A percentile compares a stretch with the other conserved stretches of the same genome.
Evolutionary conservation across 2,329 filamentous ascomycete species (phyloP).

Genomic region (Scedosporium apiospermum): DNA sequence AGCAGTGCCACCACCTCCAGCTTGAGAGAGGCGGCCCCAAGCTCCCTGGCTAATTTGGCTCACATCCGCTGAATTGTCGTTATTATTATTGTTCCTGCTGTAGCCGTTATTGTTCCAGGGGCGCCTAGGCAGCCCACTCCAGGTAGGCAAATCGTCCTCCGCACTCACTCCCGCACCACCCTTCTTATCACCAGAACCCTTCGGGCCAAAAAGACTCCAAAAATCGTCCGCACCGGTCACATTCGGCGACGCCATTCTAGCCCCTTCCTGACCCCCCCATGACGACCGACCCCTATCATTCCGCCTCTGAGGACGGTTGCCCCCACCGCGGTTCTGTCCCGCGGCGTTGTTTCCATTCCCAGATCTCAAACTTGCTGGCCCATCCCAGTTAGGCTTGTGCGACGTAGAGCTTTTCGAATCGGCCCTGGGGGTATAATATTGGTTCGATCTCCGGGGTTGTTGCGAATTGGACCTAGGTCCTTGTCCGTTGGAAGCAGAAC

Average conservation of each 20-base stretch:
- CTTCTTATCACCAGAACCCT: background rate
- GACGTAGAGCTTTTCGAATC: background rate
- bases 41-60: background rate
- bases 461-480: background rate
- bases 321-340: background rate
- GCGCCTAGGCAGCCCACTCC: background rate
- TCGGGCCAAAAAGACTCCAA: background rate
- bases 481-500: background rate
- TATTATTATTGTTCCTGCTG: background rate
- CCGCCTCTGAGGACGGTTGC: background rate
- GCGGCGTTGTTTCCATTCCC: background rate
- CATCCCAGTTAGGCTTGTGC: background rate
- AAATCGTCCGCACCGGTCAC: background rate
- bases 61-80: background rate
- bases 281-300: background rate
- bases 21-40: background rate
- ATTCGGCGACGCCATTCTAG: background rate
- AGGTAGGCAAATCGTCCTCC: background rate
- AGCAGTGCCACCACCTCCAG: background rate
- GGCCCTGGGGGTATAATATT: background rate
- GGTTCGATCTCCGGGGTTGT: background rate
- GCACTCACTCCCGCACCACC: background rate
- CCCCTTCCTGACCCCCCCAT: no score
- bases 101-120: background rate
- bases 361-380: background rate